Percentiles rank a stretch among this genome's conserved stretches.
Conservation (phyloP, 352 stramenopile species). For the Globisporangium yorkense region DNA sequence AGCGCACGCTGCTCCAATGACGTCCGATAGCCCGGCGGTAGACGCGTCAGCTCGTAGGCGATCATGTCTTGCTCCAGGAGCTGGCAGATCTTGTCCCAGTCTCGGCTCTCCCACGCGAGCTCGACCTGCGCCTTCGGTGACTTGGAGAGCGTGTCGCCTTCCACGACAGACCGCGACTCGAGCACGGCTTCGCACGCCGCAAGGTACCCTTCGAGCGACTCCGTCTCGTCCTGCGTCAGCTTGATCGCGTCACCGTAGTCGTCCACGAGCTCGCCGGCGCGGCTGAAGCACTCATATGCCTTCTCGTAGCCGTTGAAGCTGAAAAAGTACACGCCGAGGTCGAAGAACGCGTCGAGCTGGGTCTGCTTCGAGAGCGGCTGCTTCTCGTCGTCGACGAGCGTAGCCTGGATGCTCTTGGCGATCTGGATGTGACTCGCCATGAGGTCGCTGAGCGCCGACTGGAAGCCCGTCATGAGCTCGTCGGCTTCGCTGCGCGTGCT, state of each 20-base stretch:
- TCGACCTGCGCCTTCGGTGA: constrained; percentile 34
- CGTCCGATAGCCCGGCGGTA: constrained; percentile 29
- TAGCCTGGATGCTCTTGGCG: constrained; percentile 50
- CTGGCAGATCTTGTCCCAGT: constrained; percentile 45
- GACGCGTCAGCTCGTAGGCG: constrained; percentile 22
- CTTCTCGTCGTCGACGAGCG: constrained; percentile 39
- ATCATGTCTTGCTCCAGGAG: constrained; percentile 43
- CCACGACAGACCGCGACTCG: constrained; percentile 32
- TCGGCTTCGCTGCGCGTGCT: constrained; percentile 62
- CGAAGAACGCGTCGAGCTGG: constrained; percentile 59
- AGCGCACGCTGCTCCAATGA: constrained; percentile 47
- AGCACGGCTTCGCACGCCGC: constrained; percentile 63
- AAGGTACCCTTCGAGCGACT: constrained; percentile 61
- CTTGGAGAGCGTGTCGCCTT: constrained; percentile 25
- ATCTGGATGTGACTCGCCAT: constrained; percentile 52
- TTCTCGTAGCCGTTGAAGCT: constrained; percentile 71
- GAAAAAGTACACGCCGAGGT: constrained; percentile 73
- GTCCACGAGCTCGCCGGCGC: constrained; percentile 48
- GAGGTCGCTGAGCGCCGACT: constrained; percentile 63
- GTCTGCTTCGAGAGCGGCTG: constrained; percentile 30
- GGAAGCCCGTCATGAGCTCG: constrained; percentile 54
- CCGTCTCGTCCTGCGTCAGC: constrained; percentile 21
- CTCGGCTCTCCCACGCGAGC: constrained; percentile 35
- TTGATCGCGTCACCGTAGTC: constrained; percentile 20
- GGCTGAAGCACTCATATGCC: constrained; percentile 69